A percentile compares a stretch with the other conserved stretches of the same genome.
phyloP scores from a whole-genome alignment of 192 early-diverging fungal genomes.

The Cladochytrium replicatum region DNA sequence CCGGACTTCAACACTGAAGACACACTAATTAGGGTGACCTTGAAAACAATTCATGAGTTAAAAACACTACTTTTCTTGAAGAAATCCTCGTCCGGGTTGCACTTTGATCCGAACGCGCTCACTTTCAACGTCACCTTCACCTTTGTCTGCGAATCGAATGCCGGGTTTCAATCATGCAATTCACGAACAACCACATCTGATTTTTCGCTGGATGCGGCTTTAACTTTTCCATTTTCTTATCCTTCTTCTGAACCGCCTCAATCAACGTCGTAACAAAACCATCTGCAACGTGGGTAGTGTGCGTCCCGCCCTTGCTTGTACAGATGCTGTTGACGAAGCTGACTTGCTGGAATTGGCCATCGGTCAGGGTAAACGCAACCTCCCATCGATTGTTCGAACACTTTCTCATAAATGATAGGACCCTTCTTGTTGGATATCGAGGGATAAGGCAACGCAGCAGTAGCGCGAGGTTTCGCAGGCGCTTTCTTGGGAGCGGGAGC shows the following conservation, averaged over 20 bases:
- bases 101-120: slow-evolving; percentile 73
- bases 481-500: no score
- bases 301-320: slow-evolving; percentile 87
- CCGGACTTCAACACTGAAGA: slow-evolving; percentile 66
- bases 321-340: slow-evolving; percentile 97
- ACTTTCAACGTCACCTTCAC: slow-evolving; percentile 78
- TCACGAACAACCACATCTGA: slow-evolving; percentile 91
- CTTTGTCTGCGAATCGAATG: slow-evolving; percentile 97
- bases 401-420: slow-evolving; percentile 55
- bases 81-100: slow-evolving; percentile 64
- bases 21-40: no score
- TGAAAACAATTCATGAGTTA: no score
- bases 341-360: slow-evolving; percentile 95
- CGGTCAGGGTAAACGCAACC: slow-evolving; percentile 80
- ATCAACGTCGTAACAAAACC: slow-evolving; percentile 65
- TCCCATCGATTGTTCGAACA: slow-evolving; percentile 88
- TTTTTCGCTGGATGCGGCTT: slow-evolving; percentile 79
- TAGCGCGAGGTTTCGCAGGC: no score
- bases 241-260: slow-evolving; percentile 61
- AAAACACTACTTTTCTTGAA: slow-evolving; percentile 61
- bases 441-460: no score
- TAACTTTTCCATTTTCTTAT: slow-evolving; percentile 56
- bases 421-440: no score
- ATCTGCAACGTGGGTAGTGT: slow-evolving; percentile 62
- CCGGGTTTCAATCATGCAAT: slow-evolving; percentile 88